A percentile compares a stretch with the other conserved stretches of the same genome.
phyloP scores from a whole-genome alignment of 2,329 filamentous ascomycete genomes.

The Colletotrichum magnum region DNA sequence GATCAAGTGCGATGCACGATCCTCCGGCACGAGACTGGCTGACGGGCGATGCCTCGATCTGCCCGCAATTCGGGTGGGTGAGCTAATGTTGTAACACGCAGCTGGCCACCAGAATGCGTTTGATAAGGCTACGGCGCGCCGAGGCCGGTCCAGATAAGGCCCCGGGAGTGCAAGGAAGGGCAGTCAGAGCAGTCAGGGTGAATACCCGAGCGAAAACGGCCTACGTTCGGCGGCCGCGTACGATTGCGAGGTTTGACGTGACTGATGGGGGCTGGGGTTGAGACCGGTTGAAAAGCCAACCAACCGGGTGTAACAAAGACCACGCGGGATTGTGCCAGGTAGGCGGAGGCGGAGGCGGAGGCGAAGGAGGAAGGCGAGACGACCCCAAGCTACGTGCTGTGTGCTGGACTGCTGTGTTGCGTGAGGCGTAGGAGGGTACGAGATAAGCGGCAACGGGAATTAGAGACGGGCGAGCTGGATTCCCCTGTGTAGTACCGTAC shows the following conservation, averaged over 20 bases:
- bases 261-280: constrained; percentile 18
- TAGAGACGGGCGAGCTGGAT: constrained; percentile 10
- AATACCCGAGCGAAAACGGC: constrained; percentile 18
- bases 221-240: constrained; percentile 20
- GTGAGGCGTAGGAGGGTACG: constrained; percentile 18
- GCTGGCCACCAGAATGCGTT: constrained; percentile 3
- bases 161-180: background rate
- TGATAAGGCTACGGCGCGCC: constrained; percentile 34
- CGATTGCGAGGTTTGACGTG: constrained; percentile 37
- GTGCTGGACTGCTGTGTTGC: background rate
- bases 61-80: constrained; percentile 16
- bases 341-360: background rate
- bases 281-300: background rate
- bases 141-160: constrained; percentile 33
- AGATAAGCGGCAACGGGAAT: constrained; percentile 33
- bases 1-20: constrained; percentile 28
- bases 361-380: background rate
- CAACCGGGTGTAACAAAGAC: constrained; percentile 19
- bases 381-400: constrained; percentile 4
- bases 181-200: background rate
- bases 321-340: constrained; percentile 27
- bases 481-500: background rate
- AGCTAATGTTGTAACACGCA: constrained; percentile 29
- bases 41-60: constrained; percentile 16
- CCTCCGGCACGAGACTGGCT: constrained; percentile 24